phyloP scores from a whole-genome alignment of 2,329 filamentous ascomycete genomes.

The Samsoniella hepiali region DNA sequence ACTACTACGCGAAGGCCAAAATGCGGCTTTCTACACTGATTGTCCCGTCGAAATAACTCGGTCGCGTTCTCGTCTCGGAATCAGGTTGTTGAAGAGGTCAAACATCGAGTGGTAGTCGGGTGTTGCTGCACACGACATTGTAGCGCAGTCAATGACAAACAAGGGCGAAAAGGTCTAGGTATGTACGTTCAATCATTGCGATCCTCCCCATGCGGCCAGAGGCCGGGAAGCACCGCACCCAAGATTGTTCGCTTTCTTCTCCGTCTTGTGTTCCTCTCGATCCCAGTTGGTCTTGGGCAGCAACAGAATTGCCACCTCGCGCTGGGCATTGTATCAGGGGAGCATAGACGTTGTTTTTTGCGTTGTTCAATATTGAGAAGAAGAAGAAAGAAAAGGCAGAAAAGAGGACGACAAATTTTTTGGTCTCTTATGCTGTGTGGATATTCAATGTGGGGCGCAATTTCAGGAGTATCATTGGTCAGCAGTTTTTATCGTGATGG shows the following conservation, averaged over 20 bases:
- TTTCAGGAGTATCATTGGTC: background rate
- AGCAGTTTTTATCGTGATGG: background rate
- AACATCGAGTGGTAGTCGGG: background rate
- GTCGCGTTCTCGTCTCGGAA: no score
- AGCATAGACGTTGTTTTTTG: conserved; percentile 45
- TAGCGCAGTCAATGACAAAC: background rate
- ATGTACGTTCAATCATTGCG: conserved; percentile 61
- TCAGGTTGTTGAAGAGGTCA: background rate
- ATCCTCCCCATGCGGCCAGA: conserved; percentile 48
- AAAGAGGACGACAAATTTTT: conserved; percentile 7
- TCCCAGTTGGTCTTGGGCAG: conserved; percentile 47
- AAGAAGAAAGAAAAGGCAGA: conserved; percentile 27
- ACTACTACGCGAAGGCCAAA: background rate
- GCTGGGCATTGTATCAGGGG: conserved; percentile 37
- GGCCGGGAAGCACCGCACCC: conserved; percentile 55
- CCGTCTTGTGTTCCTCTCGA: conserved; percentile 48
- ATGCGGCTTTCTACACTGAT: no score
- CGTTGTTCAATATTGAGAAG: conserved; percentile 44
- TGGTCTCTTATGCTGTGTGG: conserved; percentile 13
- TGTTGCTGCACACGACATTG: background rate
- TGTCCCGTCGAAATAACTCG: no score
- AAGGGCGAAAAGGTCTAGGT: background rate
- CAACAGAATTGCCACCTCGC: conserved; percentile 43
- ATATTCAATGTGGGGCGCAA: conserved; percentile 1
- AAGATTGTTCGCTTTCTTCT: conserved; percentile 57